A percentile compares a stretch with the other conserved stretches of the same genome.
Evolutionary conservation across 73 alveolate genomes (phyloP).

Genomic region (Tetrahymena thermophila): DNA sequence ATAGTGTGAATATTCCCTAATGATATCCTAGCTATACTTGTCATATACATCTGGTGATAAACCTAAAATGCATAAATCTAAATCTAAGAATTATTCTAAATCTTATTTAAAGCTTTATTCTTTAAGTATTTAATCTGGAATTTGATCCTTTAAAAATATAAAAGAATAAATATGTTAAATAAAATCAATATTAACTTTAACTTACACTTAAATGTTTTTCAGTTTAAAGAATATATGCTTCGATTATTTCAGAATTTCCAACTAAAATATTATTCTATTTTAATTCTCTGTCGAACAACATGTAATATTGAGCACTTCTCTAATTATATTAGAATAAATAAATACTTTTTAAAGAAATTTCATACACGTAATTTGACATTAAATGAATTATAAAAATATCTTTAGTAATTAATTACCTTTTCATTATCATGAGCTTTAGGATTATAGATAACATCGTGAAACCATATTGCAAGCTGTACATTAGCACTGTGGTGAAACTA

Average conservation of each 20-base stretch:
- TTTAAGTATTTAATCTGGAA: background rate
- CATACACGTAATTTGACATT: background rate
- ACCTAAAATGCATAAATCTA: background rate
- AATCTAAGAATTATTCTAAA: background rate
- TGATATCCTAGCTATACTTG: background rate
- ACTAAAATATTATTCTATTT: background rate
- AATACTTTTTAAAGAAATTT: too few relatives aligned
- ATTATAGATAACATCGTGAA: background rate
- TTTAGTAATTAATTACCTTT: background rate
- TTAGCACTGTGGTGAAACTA: background rate
- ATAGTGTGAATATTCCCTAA: background rate
- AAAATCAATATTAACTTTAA: background rate
- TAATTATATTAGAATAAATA: background rate
- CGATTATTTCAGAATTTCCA: background rate
- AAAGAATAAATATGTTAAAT: background rate
- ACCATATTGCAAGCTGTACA: background rate
- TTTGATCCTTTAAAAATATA: background rate
- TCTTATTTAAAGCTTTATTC: background rate
- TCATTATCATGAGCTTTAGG: background rate
- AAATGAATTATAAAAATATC: background rate
- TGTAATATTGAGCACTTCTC: background rate
- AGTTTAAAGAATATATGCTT: background rate
- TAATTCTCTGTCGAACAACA: background rate
- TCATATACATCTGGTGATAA: background rate
- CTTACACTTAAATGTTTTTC: background rate